A percentile compares a stretch with the other conserved stretches of the same genome.
Conservation (phyloP, 192 early-diverging fungal species). For the Coemansia sp. region DNA sequence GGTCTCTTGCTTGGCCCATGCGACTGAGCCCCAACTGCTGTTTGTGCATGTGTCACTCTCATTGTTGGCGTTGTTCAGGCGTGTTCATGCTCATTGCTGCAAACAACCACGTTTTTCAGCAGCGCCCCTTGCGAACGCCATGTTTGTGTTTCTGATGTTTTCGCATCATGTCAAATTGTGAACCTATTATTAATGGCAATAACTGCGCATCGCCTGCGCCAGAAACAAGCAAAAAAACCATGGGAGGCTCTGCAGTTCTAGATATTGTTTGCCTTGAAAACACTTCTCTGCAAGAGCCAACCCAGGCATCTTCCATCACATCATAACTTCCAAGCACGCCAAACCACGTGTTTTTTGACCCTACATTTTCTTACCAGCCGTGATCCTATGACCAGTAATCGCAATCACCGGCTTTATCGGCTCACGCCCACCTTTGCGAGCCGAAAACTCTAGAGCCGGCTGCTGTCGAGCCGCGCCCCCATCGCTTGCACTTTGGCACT, state of each 20-base stretch:
- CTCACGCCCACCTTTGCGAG: neutral
- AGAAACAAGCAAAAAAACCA: neutral
- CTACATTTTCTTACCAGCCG: neutral
- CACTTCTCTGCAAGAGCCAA: no score
- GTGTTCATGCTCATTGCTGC: neutral
- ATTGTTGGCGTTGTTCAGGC: neutral
- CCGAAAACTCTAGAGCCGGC: no score
- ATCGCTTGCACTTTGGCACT: no score
- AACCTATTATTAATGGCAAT: constrained; percentile 5
- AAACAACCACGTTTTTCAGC: neutral
- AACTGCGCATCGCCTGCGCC: constrained; percentile 2
- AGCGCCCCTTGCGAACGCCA: neutral
- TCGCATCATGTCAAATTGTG: neutral
- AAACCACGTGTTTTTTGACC: neutral
- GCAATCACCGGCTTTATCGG: neutral
- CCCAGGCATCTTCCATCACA: no score
- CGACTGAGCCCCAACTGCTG: constrained; percentile 24
- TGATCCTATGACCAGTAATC: neutral
- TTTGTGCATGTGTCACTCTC: neutral
- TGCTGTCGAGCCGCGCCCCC: no score
- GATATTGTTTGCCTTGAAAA: no score
- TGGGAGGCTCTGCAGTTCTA: neutral
- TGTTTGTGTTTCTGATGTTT: neutral
- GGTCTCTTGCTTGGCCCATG: constrained; percentile 1
- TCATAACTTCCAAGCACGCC: neutral